phyloP scores from a whole-genome alignment of 441 rosid genomes.

The Populus hybrid region DNA sequence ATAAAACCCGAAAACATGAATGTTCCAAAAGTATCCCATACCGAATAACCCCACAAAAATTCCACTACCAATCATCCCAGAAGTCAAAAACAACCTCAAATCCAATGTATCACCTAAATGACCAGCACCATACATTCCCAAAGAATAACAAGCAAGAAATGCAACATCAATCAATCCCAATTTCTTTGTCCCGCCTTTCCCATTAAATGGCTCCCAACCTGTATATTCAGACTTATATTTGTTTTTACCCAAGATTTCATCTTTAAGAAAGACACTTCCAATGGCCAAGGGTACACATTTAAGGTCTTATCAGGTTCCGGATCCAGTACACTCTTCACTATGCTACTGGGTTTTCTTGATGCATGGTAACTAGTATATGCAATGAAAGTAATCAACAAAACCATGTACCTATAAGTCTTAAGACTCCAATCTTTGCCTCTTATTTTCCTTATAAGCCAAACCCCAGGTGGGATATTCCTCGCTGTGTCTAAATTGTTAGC shows the following conservation, averaged over 20 bases:
- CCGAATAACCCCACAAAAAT: conserved; percentile 81
- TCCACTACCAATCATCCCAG: conserved; percentile 93
- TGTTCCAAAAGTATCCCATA: conserved; percentile 78
- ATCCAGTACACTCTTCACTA: conserved; percentile 54
- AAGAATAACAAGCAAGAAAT: conserved; percentile 79
- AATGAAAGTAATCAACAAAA: conserved; percentile 65
- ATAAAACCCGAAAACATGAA: conserved; percentile 69
- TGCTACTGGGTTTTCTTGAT: conserved; percentile 86
- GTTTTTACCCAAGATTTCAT: too few species aligned
- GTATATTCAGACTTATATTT: too few species aligned
- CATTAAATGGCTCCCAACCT: too few species aligned
- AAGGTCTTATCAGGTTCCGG: background rate
- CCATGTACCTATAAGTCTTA: conserved; percentile 52
- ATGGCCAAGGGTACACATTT: conserved; percentile 37
- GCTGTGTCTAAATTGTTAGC: conserved; percentile 28
- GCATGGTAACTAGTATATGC: conserved; percentile 85
- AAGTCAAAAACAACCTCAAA: conserved; percentile 67
- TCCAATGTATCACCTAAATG: conserved; percentile 74
- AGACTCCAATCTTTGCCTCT: conserved; percentile 74
- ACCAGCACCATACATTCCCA: conserved; percentile 65
- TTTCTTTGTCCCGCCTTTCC: conserved; percentile 24
- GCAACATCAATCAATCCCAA: conserved; percentile 88
- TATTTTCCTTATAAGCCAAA: conserved; percentile 45
- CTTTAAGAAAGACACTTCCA: too few species aligned
- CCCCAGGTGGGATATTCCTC: conserved; percentile 71